These are phyloP conservation scores for Ceratocystis papillata DNA, from an alignment of 2,329 filamentous ascomycete genomes.

Conservation along the genomic window DNA sequence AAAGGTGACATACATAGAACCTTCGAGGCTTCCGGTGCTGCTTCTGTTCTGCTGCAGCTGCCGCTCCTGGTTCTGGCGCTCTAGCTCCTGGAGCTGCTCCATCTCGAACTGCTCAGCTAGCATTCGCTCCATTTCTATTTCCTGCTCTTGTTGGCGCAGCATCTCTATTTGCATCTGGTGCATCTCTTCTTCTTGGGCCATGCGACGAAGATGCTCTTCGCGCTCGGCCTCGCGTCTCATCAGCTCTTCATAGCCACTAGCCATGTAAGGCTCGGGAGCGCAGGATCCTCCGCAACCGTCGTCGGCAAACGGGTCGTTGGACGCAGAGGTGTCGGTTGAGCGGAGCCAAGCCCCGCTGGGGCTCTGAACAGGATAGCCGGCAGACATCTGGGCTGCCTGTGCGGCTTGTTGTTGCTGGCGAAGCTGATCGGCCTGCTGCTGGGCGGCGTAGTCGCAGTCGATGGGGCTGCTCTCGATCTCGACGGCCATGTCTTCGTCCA, in stretches of 20 bases:
- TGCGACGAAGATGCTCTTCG: slow-evolving; percentile 16
- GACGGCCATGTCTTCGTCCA: slow-evolving; percentile 23
- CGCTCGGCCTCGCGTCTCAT: slow-evolving; percentile 52
- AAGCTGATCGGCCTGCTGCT: slow-evolving; percentile 13
- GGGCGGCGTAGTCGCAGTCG: slow-evolving; percentile 6
- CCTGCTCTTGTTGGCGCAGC: slow-evolving; percentile 27
- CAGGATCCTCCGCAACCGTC: slow-evolving; percentile 33
- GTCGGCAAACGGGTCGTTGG: slow-evolving; percentile 18
- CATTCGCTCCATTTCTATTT: slow-evolving; percentile 31
- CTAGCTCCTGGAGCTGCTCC: slow-evolving; percentile 27
- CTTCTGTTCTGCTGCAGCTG: slow-evolving; percentile 23
- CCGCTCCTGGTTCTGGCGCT: slow-evolving; percentile 33
- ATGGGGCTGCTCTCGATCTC: slow-evolving; percentile 14
- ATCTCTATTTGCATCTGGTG: slow-evolving; percentile 2
- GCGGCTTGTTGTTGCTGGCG: not conserved
- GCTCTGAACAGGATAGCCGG: slow-evolving; percentile 17
- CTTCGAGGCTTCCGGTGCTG: slow-evolving; percentile 15
- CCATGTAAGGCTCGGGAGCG: slow-evolving; percentile 71
- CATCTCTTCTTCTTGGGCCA: slow-evolving; percentile 17
- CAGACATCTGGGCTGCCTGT: slow-evolving; percentile 13
- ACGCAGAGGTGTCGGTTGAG: slow-evolving; percentile 9
- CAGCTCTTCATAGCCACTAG: slow-evolving; percentile 64
- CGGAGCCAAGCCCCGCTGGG: slow-evolving; percentile 18
- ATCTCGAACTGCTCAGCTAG: not conserved
- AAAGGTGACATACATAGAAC: slow-evolving; percentile 34